Conservation (phyloP, 1,139 yeast species). For the Saccharomycopsis phalli region DNA sequence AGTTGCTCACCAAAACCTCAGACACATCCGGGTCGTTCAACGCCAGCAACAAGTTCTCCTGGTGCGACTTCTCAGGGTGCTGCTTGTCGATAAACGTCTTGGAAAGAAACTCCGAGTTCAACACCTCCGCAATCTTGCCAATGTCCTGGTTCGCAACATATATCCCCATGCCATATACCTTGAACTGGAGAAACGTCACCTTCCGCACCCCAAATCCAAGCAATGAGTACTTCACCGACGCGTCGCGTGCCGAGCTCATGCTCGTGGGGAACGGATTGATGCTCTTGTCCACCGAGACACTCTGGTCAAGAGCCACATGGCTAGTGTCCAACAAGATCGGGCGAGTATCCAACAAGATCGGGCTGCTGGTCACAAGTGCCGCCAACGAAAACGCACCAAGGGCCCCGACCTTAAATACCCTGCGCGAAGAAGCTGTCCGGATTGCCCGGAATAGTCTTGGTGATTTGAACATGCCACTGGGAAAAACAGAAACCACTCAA, state of each 20-base stretch:
- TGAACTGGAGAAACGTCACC: conserved; percentile 75
- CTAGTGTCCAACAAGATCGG: conserved; percentile 1
- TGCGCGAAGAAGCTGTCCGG: too few relatives aligned
- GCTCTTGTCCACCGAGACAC: conserved; percentile 39
- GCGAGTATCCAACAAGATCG: too few relatives aligned
- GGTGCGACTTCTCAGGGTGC: conserved; percentile 27
- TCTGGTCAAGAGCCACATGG: conserved; percentile 11
- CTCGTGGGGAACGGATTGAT: conserved; percentile 44
- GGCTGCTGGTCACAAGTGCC: too few relatives aligned
- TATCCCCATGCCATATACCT: conserved; percentile 79
- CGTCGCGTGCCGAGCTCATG: conserved; percentile 25
- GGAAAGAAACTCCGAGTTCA: conserved; percentile 34
- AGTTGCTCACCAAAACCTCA: conserved; percentile 40
- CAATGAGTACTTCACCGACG: conserved; percentile 35
- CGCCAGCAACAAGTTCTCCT: conserved; percentile 48
- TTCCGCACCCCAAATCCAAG: conserved; percentile 76
- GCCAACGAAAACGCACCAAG: too few relatives aligned
- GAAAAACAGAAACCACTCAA: too few relatives aligned
- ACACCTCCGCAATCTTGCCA: conserved; percentile 35
- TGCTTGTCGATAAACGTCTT: conserved; percentile 27
- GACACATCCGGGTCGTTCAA: conserved; percentile 51
- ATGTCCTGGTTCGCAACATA: conserved; percentile 60
- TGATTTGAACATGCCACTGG: too few relatives aligned
- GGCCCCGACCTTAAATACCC: too few relatives aligned
- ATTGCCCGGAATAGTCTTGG: too few relatives aligned